These are phyloP conservation scores for Byssoonygena ceratinophila DNA, from an alignment of 2,329 filamentous ascomycete species.

Conservation along the genomic window DNA sequence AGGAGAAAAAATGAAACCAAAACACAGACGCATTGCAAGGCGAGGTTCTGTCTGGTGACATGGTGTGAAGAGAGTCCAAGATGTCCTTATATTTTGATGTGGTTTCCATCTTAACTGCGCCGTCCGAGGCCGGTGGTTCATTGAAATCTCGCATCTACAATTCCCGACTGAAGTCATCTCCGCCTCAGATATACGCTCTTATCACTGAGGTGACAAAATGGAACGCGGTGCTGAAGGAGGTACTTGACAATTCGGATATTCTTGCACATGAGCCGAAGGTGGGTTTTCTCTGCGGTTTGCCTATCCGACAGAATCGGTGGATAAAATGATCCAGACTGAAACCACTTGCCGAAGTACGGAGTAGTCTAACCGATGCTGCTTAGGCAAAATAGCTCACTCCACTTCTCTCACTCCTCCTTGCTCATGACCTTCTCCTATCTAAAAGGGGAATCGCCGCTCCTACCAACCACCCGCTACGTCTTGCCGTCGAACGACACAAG, in stretches of 20 bases:
- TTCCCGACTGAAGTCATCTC: constrained; percentile 63
- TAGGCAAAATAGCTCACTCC: constrained; percentile 57
- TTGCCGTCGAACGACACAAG: constrained; percentile 69
- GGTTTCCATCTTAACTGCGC: constrained; percentile 57
- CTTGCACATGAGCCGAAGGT: constrained; percentile 79
- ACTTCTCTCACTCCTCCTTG: constrained; percentile 65
- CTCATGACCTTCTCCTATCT: constrained; percentile 73
- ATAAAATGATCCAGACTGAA: constrained; percentile 4
- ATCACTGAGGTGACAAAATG: constrained; percentile 83
- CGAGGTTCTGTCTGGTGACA: not conserved
- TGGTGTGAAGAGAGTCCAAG: not conserved
- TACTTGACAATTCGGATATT: constrained; percentile 71
- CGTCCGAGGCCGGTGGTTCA: constrained; percentile 53
- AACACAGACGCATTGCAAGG: not conserved
- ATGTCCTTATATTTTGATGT: constrained; percentile 98
- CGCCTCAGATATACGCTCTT: constrained; percentile 76
- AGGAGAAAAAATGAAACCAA: not conserved
- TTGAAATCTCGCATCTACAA: constrained; percentile 76
- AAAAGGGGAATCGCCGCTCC: constrained; percentile 76
- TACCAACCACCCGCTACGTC: constrained; percentile 63
- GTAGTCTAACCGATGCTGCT: constrained; percentile 5
- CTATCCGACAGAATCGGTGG: not conserved
- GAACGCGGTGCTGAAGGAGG: constrained; percentile 73
- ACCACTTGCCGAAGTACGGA: constrained; percentile 7
- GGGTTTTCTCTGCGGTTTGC: constrained; percentile 19